Evolutionary conservation across 495 filamentous ascomycete genomes (phyloP).

Genomic region (Penicillium steckii): DNA sequence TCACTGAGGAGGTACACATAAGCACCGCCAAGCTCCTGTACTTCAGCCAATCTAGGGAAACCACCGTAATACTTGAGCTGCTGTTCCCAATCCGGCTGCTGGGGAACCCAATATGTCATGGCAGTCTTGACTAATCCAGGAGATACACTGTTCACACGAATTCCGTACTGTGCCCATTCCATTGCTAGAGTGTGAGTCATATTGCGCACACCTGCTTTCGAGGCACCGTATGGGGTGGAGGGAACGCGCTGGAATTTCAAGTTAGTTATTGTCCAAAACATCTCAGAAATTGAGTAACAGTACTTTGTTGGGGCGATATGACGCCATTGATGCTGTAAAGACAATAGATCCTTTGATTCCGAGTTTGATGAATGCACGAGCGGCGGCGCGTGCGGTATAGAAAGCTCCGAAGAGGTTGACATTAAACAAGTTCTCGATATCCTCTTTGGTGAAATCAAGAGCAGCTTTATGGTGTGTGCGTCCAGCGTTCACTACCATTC

Average conservation of each 20-base stretch:
- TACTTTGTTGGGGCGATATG: slow-evolving; percentile 44
- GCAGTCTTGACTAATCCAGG: slow-evolving; percentile 38
- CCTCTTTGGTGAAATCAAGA: slow-evolving; percentile 38
- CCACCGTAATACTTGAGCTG: slow-evolving; percentile 47
- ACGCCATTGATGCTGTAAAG: slow-evolving; percentile 46
- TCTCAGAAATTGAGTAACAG: not conserved
- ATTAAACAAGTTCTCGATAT: slow-evolving; percentile 40
- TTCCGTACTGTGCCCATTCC: slow-evolving; percentile 47
- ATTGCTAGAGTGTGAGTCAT: slow-evolving; percentile 44
- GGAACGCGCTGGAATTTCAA: slow-evolving; percentile 22
- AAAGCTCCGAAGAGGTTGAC: slow-evolving; percentile 45
- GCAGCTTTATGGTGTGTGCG: slow-evolving; percentile 46
- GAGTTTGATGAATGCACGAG: slow-evolving; percentile 39
- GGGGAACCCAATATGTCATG: slow-evolving; percentile 38
- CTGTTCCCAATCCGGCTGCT: slow-evolving; percentile 38
- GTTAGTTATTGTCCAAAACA: not conserved
- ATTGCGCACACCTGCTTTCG: slow-evolving; percentile 30
- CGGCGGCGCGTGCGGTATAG: slow-evolving; percentile 31
- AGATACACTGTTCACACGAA: slow-evolving; percentile 41
- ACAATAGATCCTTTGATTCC: slow-evolving; percentile 44
- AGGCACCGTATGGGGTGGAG: slow-evolving; percentile 30
- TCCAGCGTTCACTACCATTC: slow-evolving; percentile 40
- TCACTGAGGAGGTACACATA: slow-evolving; percentile 43
- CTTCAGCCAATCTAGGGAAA: slow-evolving; percentile 34
- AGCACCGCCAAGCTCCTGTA: slow-evolving; percentile 39